phyloP scores from a whole-genome alignment of 139 green algal genomes.

The Monoraphidium neglectum region DNA sequence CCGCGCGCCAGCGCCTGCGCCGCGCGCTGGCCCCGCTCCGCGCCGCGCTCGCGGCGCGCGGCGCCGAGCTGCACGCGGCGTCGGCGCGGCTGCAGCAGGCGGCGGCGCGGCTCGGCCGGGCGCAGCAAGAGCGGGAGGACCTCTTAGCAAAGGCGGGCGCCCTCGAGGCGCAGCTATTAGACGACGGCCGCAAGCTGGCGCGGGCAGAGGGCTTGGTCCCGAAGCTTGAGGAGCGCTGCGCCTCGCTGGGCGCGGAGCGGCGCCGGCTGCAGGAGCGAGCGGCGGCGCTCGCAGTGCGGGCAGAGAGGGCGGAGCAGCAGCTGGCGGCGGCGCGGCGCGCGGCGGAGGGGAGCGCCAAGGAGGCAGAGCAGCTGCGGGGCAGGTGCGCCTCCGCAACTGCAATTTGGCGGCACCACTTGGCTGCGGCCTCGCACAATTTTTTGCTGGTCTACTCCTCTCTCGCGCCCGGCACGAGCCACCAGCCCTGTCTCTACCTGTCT shows the following conservation, averaged over 20 bases:
- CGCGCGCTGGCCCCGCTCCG: not conserved
- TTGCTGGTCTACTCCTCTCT: too few relatives aligned
- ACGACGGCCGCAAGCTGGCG: not conserved
- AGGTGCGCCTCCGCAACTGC: too few relatives aligned
- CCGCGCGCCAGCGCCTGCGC: not conserved
- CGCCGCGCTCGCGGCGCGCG: not conserved
- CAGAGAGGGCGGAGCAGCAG: conserved; percentile 6
- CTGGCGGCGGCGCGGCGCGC: not conserved
- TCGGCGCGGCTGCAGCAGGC: not conserved
- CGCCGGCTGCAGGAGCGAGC: conserved; percentile 9
- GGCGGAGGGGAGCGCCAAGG: not conserved
- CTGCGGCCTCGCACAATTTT: too few relatives aligned
- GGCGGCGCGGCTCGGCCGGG: not conserved
- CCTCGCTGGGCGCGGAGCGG: conserved; percentile 10
- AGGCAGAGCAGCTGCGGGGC: conserved; percentile 7
- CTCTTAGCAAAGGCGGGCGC: not conserved
- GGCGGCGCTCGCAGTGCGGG: not conserved
- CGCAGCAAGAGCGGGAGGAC: conserved; percentile 7
- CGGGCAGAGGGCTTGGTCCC: conserved; percentile 18
- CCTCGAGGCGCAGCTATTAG: not conserved
- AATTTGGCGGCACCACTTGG: too few relatives aligned
- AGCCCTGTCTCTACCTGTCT: too few relatives aligned
- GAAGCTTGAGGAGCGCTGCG: conserved; percentile 23
- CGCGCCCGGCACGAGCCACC: too few relatives aligned
- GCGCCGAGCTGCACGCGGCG: not conserved